Evolutionary conservation across 768 basidiomycete genomes (phyloP), one percentile per base, ranked within the genome.

Genomic region (Boletus tomentosulus): DNA sequence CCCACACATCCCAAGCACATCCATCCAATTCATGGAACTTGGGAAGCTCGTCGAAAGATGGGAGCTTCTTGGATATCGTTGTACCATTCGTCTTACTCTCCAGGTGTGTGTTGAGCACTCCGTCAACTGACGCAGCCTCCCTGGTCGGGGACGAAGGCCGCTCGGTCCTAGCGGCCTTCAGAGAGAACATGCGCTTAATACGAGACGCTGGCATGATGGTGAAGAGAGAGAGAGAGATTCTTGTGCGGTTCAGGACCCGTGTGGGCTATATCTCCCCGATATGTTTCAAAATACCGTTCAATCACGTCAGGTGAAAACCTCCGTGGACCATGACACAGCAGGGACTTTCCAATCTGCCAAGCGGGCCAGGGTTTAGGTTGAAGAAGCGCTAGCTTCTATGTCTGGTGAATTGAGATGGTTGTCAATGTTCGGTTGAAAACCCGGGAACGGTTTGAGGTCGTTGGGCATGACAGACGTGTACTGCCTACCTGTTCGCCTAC

Each of bases 1-100:
- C 85, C 84, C 84, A 87, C 10, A 86, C 74, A 4, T 73, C 74
- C 86, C 86, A 87, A 3, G 85, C 86, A 51, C 85, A 87, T 10
- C 85, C 86, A 8, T 59, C 62, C 57, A 75, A 70, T 33, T 74
- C 64, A 48, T 74, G 66, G 56, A 75, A 76, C 31, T 55, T 48
- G 65, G 76, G 69, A 61, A 78, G 62, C 71, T 79, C 73, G 74
- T 83, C 76, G 67, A 84, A 77, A 8, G 66, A 66, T 3, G 76
- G 76, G 11, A 74, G 60, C 9, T 19, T 71, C 30, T 76, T 59
- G 54, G 38, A 5, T 9, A n/a, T n/a, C 33, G 25, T 25, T 28
- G 3, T 31, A 16, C 9, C 34, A 6, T 54, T 50, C 5, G 28
- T 24, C 33, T 30, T 33, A 12, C 25, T 6, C n/a, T 25, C 34